phyloP scores from a whole-genome alignment of 2,329 filamentous ascomycete genomes.

The Colletotrichum eleusines region DNA sequence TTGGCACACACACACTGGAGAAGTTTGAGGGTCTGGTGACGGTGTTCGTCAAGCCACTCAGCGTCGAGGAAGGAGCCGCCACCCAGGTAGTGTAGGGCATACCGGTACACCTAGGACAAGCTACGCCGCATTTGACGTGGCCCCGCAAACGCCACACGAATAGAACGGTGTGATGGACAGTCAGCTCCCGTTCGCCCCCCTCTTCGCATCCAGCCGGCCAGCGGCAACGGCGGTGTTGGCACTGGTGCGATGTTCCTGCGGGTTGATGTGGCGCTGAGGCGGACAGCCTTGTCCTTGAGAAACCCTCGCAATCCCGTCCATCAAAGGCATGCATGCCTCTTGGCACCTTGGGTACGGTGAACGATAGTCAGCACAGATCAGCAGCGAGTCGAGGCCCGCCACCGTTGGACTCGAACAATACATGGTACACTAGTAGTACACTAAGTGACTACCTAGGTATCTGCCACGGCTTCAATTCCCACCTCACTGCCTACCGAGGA shows the following conservation, averaged over 20 bases:
- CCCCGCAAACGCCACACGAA: constrained; percentile 14
- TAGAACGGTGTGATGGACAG: background rate
- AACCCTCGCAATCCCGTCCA: background rate
- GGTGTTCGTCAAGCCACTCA: constrained; percentile 16
- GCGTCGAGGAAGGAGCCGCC: constrained; percentile 13
- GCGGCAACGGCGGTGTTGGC: constrained; percentile 6
- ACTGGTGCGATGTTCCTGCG: background rate
- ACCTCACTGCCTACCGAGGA: constrained; percentile 1
- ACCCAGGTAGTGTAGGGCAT: too few relatives aligned
- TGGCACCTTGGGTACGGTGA: constrained; percentile 28
- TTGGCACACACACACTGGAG: constrained; percentile 8
- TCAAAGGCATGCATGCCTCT: background rate
- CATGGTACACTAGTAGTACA: too few relatives aligned
- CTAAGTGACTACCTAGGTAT: too few relatives aligned
- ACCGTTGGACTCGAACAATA: too few relatives aligned
- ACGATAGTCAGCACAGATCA: constrained; percentile 7
- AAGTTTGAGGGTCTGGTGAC: constrained; percentile 27
- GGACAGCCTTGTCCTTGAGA: background rate
- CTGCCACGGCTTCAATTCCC: background rate
- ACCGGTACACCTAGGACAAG: background rate
- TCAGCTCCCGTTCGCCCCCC: background rate
- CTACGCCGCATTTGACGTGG: constrained; percentile 12
- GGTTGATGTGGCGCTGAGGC: constrained; percentile 1
- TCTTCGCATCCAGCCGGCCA: background rate
- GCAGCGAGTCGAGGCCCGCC: constrained; percentile 6